Base-by-base conservation (phyloP, 768 basidiomycete species). In the Holtermannia corniformis region DNA sequence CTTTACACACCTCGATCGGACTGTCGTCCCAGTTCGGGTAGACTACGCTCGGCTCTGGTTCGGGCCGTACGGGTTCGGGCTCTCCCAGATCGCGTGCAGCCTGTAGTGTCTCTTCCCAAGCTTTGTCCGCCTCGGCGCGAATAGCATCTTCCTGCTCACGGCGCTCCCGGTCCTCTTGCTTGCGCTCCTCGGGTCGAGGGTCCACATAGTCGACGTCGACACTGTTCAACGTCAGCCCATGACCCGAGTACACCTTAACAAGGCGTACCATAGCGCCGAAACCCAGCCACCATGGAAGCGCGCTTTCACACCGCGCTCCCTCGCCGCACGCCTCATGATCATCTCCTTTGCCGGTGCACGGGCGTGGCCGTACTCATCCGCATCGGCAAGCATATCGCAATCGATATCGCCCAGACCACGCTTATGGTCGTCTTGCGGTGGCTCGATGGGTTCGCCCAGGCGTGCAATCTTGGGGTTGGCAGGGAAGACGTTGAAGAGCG, bases 341-440 rank as follows among this genome's bases (percentile, higher is more conserved):
- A 63, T 64, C 52, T 66, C 61, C 48, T 62, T 61, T 3, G 67
- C 67, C 19, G 55, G 57, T 0, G 52, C 41, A 47, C 67, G 48
- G 0, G 68, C 65, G 23, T 41, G 21, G 1, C 68, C 68, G 10
- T 60, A 23, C 42, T 67, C 63, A 48, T 67, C 61, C 21, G 65
- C 63, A 58, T 70, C 68, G 13, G 65, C 62, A 23, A 70, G 47
- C 68, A 70, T 70, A 54, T 70, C 68, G 47, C 60, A 65, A 45
- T 70, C 68, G 12, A 67, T 60, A 51, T 70, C 65, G 12, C 67
- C 68, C 23, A 67, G 32, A 19, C 67, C 65, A 3, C 45, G 43
- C 32, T 49, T 48, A 13, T 54, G 51, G 19, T 58, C 60, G 41
- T 67, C 63, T 10, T 49, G 20, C 10, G 62, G 61, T 41, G 54